Conservation (phyloP, 495 filamentous ascomycete genomes). For the Neurospora sp. region DNA sequence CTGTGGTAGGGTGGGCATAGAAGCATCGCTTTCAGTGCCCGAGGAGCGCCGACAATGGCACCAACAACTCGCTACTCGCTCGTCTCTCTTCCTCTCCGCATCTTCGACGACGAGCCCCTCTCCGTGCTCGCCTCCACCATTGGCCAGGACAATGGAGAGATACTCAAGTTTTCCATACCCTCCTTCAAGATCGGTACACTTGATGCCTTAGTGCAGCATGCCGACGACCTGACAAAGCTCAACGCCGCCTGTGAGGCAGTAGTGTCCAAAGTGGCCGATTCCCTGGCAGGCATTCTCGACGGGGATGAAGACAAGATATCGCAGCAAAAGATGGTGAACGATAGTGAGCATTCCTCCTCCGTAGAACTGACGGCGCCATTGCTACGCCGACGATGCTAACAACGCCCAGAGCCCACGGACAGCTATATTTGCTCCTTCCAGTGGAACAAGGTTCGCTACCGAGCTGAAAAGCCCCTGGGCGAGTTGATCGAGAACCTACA, state of each 20-base stretch:
- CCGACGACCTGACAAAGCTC: conserved; percentile 88
- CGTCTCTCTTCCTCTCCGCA: conserved; percentile 37
- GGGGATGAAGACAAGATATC: conserved; percentile 73
- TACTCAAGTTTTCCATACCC: conserved; percentile 72
- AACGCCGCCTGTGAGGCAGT: conserved; percentile 68
- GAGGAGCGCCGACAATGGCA: background rate
- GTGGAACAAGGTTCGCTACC: conserved; percentile 97
- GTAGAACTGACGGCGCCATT: background rate
- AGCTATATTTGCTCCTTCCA: conserved; percentile 80
- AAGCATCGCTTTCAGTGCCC: background rate
- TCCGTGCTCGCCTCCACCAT: conserved; percentile 61
- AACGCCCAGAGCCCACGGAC: conserved; percentile 68
- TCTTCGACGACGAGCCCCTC: conserved; percentile 66
- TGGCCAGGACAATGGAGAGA: conserved; percentile 62
- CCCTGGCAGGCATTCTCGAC: conserved; percentile 66
- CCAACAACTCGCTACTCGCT: conserved; percentile 31
- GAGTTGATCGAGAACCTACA: conserved; percentile 79
- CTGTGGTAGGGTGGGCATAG: background rate
- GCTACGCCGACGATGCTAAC: background rate
- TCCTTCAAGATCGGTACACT: conserved; percentile 96
- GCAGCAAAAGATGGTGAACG: conserved; percentile 88
- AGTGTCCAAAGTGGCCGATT: conserved; percentile 80
- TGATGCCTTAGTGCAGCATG: conserved; percentile 92
- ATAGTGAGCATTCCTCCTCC: conserved; percentile 51
- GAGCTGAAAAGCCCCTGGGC: conserved; percentile 76